phyloP scores from a whole-genome alignment of 306 rosid genomes.

The Oemleria cerasiformis region DNA sequence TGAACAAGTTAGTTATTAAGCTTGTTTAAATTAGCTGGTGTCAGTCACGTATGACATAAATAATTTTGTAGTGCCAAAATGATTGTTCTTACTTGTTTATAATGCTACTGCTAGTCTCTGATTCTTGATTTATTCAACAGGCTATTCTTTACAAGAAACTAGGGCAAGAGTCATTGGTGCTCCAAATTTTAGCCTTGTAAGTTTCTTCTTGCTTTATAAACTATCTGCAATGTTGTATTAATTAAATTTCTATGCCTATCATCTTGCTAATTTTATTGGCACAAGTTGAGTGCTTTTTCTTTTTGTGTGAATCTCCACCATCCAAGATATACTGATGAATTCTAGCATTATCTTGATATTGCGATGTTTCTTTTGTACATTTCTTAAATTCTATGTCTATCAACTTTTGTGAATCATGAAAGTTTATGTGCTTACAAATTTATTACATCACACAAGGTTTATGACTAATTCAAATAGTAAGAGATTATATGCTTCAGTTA shows the following conservation, averaged over 20 bases:
- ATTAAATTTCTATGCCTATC: not conserved
- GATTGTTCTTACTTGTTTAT: conserved; percentile 4
- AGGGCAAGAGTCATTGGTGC: conserved; percentile 94
- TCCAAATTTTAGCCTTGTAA: conserved; percentile 94
- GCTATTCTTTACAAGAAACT: conserved; percentile 92
- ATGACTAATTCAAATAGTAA: not conserved
- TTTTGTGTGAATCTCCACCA: not conserved
- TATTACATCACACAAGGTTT: not conserved
- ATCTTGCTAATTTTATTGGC: not conserved
- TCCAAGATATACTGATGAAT: not conserved
- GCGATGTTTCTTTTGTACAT: not conserved
- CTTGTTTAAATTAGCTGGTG: not conserved
- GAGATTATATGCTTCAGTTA: not conserved
- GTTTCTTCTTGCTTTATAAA: conserved; percentile 33
- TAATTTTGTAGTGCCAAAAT: not conserved
- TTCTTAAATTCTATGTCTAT: not conserved
- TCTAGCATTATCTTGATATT: not conserved
- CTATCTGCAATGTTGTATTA: not conserved
- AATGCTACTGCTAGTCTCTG: conserved; percentile 17
- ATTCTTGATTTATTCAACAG: conserved; percentile 44
- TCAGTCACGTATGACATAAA: conserved; percentile 8
- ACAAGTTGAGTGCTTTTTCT: not conserved
- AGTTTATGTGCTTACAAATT: not conserved
- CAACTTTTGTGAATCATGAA: not conserved
- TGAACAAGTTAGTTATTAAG: not conserved